Base-by-base conservation (phyloP, 768 basidiomycete genomes). In the Pisolithus microcarpus region DNA sequence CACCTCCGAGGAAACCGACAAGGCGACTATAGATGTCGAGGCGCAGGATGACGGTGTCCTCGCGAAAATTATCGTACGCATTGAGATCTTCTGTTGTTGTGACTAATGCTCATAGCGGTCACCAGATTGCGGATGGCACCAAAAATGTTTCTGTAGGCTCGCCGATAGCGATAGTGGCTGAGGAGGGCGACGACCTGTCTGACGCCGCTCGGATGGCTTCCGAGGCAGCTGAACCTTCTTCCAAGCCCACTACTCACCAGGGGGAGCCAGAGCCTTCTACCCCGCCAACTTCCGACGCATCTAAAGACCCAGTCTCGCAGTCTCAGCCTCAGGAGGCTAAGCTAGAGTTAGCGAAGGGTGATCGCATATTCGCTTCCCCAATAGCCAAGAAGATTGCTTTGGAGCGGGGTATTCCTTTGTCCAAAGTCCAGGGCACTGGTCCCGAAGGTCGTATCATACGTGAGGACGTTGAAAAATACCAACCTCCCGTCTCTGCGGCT, bases 21-120 rank as follows among this genome's bases (percentile, higher is more conserved):
- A 99, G 79, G 95, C 96, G 19, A 94, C 93, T 44, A 98, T 99
- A 70, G 96, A 99, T 72, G 95, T 99, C 34, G 96, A 99, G 72
- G 92, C 96, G 8, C 94, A 94, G 73, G 96, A 98, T 39, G 96
- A 99, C 59, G 96, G 96, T 59, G 72, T 98, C 56, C 74, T 99
- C 53, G 94, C 89, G 47, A 98, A 98, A 80, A 96, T 99, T 59
- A 84, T 99, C 50, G 94, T 93, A 71, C 52, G 90, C 72, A 24
- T 26, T 16, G 28, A 3, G 7, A 18, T 9, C 18, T 26, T 10
- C 9, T 42, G 15, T 19, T 0, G 31, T 31, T 28, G 7, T 34
- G 39, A 28, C 19, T 53, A 24, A 31, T 47, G 13, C 26, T 31
- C 40, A 50, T 24, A 19, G 49, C 46, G 50, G 4, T 43, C 55